phyloP scores from a whole-genome alignment of 2,329 filamentous ascomycete genomes.

The Diaporthe caulivora region DNA sequence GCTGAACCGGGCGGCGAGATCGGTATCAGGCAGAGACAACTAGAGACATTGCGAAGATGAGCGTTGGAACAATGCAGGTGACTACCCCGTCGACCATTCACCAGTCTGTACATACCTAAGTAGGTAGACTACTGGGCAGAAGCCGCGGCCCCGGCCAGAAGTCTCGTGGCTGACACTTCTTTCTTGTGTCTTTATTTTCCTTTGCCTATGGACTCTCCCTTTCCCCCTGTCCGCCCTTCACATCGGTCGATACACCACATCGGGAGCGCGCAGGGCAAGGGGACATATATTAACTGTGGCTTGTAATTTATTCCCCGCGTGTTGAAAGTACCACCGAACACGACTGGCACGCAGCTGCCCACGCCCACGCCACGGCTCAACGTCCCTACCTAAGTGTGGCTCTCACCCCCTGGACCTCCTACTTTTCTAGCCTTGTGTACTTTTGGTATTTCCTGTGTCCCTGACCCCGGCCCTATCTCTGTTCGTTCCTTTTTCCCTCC shows the following conservation, averaged over 20 bases:
- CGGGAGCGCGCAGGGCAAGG: conserved; percentile 15
- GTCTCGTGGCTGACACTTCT: conserved; percentile 17
- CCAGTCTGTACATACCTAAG: background rate
- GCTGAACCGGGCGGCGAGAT: background rate
- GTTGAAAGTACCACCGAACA: background rate
- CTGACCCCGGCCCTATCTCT: too few species aligned
- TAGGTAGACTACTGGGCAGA: background rate
- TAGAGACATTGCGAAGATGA: background rate
- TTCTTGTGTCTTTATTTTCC: background rate
- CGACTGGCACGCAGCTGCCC: background rate
- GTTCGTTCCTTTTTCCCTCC: background rate
- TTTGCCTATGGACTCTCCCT: background rate
- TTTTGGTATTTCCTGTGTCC: background rate
- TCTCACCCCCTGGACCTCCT: conserved; percentile 3
- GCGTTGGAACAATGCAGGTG: background rate
- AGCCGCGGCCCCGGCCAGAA: conserved; percentile 8
- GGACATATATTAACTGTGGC: conserved; percentile 3
- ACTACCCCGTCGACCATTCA: background rate
- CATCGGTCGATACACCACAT: background rate
- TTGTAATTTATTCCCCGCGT: conserved; percentile 21
- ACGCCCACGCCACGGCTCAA: conserved; percentile 22
- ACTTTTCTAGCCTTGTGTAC: background rate
- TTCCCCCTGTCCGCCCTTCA: background rate
- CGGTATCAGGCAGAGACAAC: conserved; percentile 19
- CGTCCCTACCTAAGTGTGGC: conserved; percentile 24